Evolutionary conservation across 495 filamentous ascomycete species (phyloP).

Genomic region (Mytilinidion resinicola): DNA sequence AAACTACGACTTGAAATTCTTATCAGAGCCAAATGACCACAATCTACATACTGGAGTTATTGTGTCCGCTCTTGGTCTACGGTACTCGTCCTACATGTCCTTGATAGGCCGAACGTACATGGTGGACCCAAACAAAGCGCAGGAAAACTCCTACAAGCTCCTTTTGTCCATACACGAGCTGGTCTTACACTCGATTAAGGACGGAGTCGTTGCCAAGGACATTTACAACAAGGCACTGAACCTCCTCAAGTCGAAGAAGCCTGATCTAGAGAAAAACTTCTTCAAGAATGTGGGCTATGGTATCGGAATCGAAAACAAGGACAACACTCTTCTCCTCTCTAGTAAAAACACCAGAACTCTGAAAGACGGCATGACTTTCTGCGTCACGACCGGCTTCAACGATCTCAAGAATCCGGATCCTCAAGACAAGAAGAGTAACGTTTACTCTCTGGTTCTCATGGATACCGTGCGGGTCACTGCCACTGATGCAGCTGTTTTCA

Average conservation of each 20-base stretch:
- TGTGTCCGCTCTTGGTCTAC: slow-evolving; percentile 78
- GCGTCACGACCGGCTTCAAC: slow-evolving; percentile 76
- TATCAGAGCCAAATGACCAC: slow-evolving; percentile 65
- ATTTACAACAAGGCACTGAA: slow-evolving; percentile 81
- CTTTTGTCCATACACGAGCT: slow-evolving; percentile 76
- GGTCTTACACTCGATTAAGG: slow-evolving; percentile 81
- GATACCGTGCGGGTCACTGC: slow-evolving; percentile 86
- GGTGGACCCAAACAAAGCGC: slow-evolving; percentile 90
- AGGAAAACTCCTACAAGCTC: slow-evolving; percentile 92
- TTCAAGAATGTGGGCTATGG: slow-evolving; percentile 82
- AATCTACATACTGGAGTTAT: slow-evolving; percentile 92
- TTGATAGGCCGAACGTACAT: slow-evolving; percentile 87
- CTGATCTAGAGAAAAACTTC: slow-evolving; percentile 90
- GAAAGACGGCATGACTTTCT: slow-evolving; percentile 95
- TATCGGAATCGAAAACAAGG: slow-evolving; percentile 86
- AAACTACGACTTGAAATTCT: slow-evolving; percentile 81
- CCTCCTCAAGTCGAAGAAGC: slow-evolving; percentile 77
- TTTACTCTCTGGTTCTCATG: slow-evolving; percentile 81
- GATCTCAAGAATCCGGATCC: slow-evolving; percentile 77
- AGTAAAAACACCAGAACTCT: slow-evolving; percentile 74
- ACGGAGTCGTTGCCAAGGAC: slow-evolving; percentile 82
- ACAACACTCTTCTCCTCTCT: slow-evolving; percentile 73
- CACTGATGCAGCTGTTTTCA: slow-evolving; percentile 79
- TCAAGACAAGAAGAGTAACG: slow-evolving; percentile 77
- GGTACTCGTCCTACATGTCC: slow-evolving; percentile 91